These are phyloP conservation scores for Lactarius quietus DNA, from an alignment of 768 basidiomycete species.

Conservation along the genomic window DNA sequence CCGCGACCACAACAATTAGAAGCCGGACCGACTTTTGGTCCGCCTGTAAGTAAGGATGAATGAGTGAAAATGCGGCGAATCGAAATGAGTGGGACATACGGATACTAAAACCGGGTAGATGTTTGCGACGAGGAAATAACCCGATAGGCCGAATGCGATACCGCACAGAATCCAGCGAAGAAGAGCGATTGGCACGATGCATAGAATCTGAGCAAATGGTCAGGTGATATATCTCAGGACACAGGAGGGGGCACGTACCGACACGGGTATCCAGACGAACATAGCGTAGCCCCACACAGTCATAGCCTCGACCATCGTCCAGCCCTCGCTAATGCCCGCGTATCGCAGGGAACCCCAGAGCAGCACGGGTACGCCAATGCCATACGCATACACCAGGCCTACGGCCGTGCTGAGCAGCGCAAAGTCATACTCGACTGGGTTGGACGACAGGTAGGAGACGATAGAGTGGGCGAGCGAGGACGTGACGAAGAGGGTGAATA, in stretches of 20 bases:
- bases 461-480: conserved; percentile 90
- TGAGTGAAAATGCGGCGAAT: neutral
- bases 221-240: neutral
- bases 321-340: conserved; percentile 75
- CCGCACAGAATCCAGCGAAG: conserved; percentile 79
- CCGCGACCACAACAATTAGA: conserved; percentile 69
- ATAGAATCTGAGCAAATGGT: conserved; percentile 54
- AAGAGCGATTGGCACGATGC: conserved; percentile 79
- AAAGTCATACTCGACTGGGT: conserved; percentile 79
- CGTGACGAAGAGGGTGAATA: conserved; percentile 89
- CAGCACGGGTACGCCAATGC: conserved; percentile 71
- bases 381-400: conserved; percentile 84
- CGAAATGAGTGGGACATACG: conserved; percentile 43
- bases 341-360: conserved; percentile 87
- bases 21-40: conserved; percentile 85
- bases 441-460: conserved; percentile 71
- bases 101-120: conserved; percentile 87
- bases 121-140: conserved; percentile 80
- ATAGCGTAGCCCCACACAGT: conserved; percentile 78
- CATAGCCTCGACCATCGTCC: conserved; percentile 81
- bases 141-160: conserved; percentile 72
- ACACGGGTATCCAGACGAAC: conserved; percentile 86
- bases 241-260: conserved; percentile 45
- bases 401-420: conserved; percentile 78
- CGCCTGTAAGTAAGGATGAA: conserved; percentile 45